Evolutionary conservation across 345 rosid genomes (phyloP).

Genomic region (Citrus reticulata): DNA sequence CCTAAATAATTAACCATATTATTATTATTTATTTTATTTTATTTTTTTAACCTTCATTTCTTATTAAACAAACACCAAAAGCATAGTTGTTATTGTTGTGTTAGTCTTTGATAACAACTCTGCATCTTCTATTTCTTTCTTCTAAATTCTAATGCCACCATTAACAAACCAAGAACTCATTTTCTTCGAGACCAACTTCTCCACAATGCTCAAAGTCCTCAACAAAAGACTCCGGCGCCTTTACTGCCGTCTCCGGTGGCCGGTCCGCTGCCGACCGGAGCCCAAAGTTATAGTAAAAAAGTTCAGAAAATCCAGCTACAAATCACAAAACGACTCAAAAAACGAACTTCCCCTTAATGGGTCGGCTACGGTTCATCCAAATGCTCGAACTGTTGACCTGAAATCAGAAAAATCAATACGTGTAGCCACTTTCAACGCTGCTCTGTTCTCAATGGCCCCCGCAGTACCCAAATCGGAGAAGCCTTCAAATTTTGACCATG

Average conservation of each 20-base stretch:
- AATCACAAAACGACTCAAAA: slow-evolving; percentile 7
- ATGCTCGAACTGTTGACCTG: slow-evolving; percentile 21
- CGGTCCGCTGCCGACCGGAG: slow-evolving; percentile 45
- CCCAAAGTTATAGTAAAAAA: slow-evolving; percentile 43
- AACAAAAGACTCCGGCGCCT: slow-evolving; percentile 45
- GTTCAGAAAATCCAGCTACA: slow-evolving; percentile 33
- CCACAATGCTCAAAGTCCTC: slow-evolving; percentile 54
- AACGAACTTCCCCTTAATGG: slow-evolving; percentile 14
- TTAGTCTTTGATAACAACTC: slow-evolving; percentile 9
- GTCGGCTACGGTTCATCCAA: slow-evolving; percentile 44
- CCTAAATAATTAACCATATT: too few relatives aligned
- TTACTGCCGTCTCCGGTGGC: slow-evolving; percentile 64
- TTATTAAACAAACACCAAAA: neutral
- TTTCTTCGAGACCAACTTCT: slow-evolving; percentile 11
- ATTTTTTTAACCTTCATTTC: neutral
- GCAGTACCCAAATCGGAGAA: slow-evolving; percentile 51
- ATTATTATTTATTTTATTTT: too few relatives aligned
- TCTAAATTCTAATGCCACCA: slow-evolving; percentile 18
- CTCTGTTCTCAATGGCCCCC: slow-evolving; percentile 93
- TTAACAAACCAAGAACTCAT: slow-evolving; percentile 6
- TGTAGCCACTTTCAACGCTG: slow-evolving; percentile 86
- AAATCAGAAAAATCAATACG: slow-evolving; percentile 46
- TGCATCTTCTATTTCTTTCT: slow-evolving; percentile 7
- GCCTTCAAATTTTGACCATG: slow-evolving; percentile 27
- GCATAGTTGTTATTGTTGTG: neutral